Evolutionary conservation across 1,139 yeast species (phyloP).

Genomic region (Pichia sp.): DNA sequence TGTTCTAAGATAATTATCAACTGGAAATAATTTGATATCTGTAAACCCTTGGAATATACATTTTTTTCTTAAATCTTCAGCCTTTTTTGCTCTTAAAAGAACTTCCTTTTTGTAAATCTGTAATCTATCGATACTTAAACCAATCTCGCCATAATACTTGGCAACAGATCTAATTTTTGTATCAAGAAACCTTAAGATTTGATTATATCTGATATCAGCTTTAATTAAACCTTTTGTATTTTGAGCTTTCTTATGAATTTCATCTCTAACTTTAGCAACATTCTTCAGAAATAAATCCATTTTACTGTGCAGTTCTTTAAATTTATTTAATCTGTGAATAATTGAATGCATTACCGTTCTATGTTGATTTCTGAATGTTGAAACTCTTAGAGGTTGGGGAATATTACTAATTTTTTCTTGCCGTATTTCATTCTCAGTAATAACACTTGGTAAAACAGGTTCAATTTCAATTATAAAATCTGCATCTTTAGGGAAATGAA

Average conservation of each 20-base stretch:
- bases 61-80: conserved; percentile 8
- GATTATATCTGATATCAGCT: conserved; percentile 16
- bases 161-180: conserved; percentile 1
- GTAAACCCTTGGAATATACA: background rate
- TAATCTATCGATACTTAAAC: conserved; percentile 5
- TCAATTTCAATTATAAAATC: background rate
- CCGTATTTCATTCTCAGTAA: conserved; percentile 8
- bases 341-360: conserved; percentile 7
- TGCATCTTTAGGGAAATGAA: conserved; percentile 2
- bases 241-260: conserved; percentile 8
- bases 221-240: conserved; percentile 7
- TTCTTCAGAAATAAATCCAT: conserved; percentile 7
- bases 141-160: conserved; percentile 10
- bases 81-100: background rate
- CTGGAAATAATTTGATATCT: background rate
- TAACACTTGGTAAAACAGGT: conserved; percentile 10
- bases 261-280: conserved; percentile 5
- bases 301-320: conserved; percentile 7
- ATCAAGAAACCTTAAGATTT: conserved; percentile 13
- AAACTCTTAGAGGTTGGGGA: conserved; percentile 3
- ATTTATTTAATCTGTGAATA: conserved; percentile 10
- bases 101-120: conserved; percentile 5
- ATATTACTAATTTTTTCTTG: conserved; percentile 8
- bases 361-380: too few species aligned
- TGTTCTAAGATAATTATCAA: background rate